Percentiles rank a stretch among this genome's conserved stretches.
Conservation (phyloP, 1,139 yeast species). For the Lodderomyces margitis region DNA sequence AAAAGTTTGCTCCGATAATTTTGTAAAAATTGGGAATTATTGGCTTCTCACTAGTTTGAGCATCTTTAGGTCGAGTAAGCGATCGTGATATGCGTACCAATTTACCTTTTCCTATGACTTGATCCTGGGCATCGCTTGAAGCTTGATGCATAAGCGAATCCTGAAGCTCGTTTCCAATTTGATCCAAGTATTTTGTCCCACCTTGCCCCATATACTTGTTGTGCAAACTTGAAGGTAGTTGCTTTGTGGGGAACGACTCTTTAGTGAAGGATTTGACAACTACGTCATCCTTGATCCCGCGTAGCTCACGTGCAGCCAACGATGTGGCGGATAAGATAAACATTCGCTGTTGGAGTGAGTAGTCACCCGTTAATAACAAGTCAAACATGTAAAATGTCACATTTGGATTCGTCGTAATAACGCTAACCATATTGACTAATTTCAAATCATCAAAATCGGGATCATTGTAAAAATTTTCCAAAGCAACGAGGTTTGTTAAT, state of each 20-base stretch:
- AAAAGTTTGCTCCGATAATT: constrained; percentile 46
- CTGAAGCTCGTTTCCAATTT: constrained; percentile 22
- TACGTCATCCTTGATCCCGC: constrained; percentile 53
- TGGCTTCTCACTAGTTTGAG: constrained; percentile 12
- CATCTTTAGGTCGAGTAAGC: constrained; percentile 7
- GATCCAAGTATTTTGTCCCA: constrained; percentile 7
- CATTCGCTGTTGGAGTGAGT: constrained; percentile 62
- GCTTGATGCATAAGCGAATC: constrained; percentile 36
- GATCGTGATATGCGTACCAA: constrained; percentile 47
- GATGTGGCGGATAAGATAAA: constrained; percentile 54
- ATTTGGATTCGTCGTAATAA: constrained; percentile 48
- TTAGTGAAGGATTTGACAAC: constrained; percentile 35
- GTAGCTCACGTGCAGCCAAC: constrained; percentile 56
- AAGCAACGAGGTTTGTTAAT: constrained; percentile 42
- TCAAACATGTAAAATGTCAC: constrained; percentile 37
- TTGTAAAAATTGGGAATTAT: constrained; percentile 38
- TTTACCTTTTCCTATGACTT: constrained; percentile 41
- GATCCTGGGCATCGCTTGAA: constrained; percentile 40
- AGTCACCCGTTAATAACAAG: constrained; percentile 57
- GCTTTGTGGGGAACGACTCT: constrained; percentile 37
- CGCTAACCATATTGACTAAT: constrained; percentile 51
- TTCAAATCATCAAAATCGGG: constrained; percentile 49
- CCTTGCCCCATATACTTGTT: constrained; percentile 25
- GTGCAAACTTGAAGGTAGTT: constrained; percentile 50
- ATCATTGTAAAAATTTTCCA: constrained; percentile 50